phyloP scores from a whole-genome alignment of 2,329 filamentous ascomycete genomes.

The Fusarium napiforme region DNA sequence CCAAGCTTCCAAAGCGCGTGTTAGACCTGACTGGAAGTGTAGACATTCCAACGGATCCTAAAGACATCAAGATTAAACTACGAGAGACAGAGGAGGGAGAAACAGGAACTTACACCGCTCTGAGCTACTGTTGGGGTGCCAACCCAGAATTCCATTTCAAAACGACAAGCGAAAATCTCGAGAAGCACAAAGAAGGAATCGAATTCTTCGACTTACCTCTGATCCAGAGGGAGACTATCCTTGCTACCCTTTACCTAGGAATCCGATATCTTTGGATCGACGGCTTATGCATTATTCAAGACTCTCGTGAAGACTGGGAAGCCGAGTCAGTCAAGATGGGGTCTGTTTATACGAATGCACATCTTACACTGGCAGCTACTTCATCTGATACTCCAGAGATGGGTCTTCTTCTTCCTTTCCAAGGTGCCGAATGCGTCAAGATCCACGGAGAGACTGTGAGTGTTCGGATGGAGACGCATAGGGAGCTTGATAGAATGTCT shows the following conservation, averaged over 20 bases:
- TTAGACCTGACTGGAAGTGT: neutral
- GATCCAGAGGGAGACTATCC: neutral
- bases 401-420: conserved; percentile 2
- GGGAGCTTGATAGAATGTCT: neutral
- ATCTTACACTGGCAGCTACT: neutral
- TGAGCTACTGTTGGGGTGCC: conserved; percentile 18
- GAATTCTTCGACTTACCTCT: neutral
- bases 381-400: neutral
- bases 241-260: neutral
- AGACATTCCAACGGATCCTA: neutral
- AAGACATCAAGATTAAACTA: neutral
- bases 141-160: neutral
- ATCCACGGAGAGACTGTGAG: neutral
- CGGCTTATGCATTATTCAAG: conserved; percentile 10
- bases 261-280: conserved; percentile 14
- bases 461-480: neutral
- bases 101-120: neutral
- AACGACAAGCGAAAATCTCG: neutral
- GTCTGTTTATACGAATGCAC: neutral
- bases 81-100: neutral
- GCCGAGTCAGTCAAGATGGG: neutral
- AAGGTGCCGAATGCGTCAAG: neutral
- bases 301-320: conserved; percentile 16
- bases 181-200: neutral
- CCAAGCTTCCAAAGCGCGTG: neutral